A percentile compares a stretch with the other conserved stretches of the same genome.
Evolutionary conservation across 2,329 filamentous ascomycete genomes (phyloP).

Genomic region (Fusarium sp.): DNA sequence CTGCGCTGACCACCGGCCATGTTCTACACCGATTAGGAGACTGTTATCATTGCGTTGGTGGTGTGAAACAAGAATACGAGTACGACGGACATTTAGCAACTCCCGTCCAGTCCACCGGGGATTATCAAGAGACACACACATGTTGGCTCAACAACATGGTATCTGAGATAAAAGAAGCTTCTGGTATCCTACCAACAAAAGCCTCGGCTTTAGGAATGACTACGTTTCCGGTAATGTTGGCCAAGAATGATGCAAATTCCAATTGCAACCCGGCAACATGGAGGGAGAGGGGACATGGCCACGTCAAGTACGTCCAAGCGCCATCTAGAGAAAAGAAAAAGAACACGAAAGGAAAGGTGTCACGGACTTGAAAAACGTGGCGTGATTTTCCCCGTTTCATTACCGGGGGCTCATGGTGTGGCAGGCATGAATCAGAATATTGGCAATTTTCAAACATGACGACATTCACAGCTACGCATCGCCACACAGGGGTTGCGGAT

Average conservation of each 20-base stretch:
- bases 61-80: not conserved
- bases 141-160: not conserved
- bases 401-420: not conserved
- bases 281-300: not conserved
- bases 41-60: no score
- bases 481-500: not conserved
- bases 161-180: not conserved
- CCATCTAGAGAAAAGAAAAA: not conserved
- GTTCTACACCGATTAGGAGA: not conserved
- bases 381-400: not conserved
- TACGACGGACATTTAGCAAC: not conserved
- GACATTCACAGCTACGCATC: not conserved
- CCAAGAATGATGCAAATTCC: not conserved
- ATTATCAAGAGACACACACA: not conserved
- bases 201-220: not conserved
- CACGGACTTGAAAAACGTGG: not conserved
- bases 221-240: not conserved
- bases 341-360: not conserved
- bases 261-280: not conserved
- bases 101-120: not conserved
- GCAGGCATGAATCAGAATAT: not conserved
- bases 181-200: not conserved
- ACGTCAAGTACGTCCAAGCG: not conserved
- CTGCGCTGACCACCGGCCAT: fast-evolving
- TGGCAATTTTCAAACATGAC: not conserved